Evolutionary conservation across 2,329 filamentous ascomycete species (phyloP).

Genomic region (Fonsecaea pedrosoi): DNA sequence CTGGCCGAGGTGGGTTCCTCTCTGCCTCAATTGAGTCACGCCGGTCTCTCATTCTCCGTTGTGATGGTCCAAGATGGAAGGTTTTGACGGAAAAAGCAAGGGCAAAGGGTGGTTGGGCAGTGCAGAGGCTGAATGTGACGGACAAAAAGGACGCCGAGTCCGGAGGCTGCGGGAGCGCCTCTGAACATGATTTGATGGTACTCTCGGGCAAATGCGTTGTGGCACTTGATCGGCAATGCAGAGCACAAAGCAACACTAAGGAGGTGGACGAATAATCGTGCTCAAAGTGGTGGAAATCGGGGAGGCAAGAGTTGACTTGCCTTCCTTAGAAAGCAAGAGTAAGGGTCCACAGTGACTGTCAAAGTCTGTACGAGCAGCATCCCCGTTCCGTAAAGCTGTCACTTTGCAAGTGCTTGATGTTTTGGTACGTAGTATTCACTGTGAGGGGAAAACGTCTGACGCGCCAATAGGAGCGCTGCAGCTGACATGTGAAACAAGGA

Average conservation of each 20-base stretch:
- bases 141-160: constrained; percentile 7
- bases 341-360: background rate
- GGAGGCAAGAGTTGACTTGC: background rate
- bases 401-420: background rate
- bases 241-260: constrained; percentile 7
- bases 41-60: background rate
- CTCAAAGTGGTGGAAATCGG: background rate
- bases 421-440: background rate
- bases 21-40: background rate
- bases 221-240: constrained; percentile 21
- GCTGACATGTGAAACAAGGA: background rate
- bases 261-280: constrained; percentile 12
- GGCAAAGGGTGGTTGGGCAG: background rate
- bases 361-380: background rate
- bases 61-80: background rate
- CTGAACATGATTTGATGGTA: constrained; percentile 14
- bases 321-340: background rate
- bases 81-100: constrained; percentile 6
- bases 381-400: background rate
- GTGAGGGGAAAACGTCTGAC: background rate
- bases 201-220: constrained; percentile 7
- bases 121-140: background rate
- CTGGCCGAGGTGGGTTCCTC: background rate
- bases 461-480: background rate
- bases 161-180: constrained; percentile 8